These are phyloP conservation scores for Gamsiella multidivaricata DNA, from an alignment of 192 early-diverging fungal species.

Conservation along the genomic window DNA sequence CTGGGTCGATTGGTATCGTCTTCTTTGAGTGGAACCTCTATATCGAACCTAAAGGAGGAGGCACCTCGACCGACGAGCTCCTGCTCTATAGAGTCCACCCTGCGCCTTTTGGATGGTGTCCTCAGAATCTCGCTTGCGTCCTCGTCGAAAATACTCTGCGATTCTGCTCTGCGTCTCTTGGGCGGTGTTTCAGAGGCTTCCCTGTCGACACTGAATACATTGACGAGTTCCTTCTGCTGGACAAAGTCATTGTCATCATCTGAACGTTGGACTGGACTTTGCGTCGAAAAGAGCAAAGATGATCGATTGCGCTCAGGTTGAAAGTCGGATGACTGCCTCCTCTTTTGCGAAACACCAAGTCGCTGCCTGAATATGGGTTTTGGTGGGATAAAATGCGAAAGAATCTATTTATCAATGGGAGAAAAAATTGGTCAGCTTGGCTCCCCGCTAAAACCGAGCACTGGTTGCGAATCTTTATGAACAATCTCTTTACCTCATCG, in stretches of 20 bases:
- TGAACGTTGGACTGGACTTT: not conserved
- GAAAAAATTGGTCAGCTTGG: too few relatives aligned
- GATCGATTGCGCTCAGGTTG: not conserved
- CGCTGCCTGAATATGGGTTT: conserved; percentile 3
- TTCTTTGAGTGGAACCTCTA: conserved; percentile 2
- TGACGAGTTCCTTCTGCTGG: conserved; percentile 3
- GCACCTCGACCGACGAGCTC: not conserved
- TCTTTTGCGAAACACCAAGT: conserved; percentile 28
- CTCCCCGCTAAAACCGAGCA: too few relatives aligned
- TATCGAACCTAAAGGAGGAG: conserved; percentile 4
- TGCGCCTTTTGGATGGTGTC: conserved; percentile 37
- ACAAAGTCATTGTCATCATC: conserved; percentile 4
- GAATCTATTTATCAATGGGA: too few relatives aligned
- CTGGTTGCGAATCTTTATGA: too few relatives aligned
- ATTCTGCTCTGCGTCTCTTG: too few relatives aligned
- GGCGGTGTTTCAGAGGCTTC: conserved; percentile 22
- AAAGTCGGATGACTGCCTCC: conserved; percentile 42
- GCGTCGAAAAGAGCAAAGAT: not conserved
- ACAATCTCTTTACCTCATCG: too few relatives aligned
- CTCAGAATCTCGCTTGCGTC: conserved; percentile 12
- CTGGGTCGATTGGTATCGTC: not conserved
- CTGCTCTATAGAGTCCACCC: not conserved
- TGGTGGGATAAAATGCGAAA: not conserved
- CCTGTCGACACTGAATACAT: conserved; percentile 16
- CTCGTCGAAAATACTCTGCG: too few relatives aligned